Evolutionary conservation across 208 protist species (phyloP).

Genomic region (Trypanosoma boissoni): DNA sequence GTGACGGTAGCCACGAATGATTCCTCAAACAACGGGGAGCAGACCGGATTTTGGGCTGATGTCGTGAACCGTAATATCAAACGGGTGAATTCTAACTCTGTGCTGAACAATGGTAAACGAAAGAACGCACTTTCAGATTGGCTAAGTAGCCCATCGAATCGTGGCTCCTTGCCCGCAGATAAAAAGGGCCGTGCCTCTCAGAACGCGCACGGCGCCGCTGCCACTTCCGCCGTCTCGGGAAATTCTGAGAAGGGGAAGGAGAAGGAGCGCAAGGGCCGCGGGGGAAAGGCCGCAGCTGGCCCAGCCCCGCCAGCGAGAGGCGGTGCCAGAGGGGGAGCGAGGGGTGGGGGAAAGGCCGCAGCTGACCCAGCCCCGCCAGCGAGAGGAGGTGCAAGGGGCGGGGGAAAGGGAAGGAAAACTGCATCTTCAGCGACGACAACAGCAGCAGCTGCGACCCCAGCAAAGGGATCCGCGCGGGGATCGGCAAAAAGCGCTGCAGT

Average conservation of each 20-base stretch:
- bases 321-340: neutral
- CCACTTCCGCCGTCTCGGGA: neutral
- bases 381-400: constrained; percentile 22
- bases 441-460: constrained; percentile 7
- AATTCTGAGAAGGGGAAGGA: neutral
- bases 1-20: constrained; percentile 25
- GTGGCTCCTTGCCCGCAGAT: constrained; percentile 16
- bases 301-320: neutral
- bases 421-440: constrained; percentile 2
- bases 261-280: constrained; percentile 8
- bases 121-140: constrained; percentile 69
- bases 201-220: no score
- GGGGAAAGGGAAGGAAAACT: constrained; percentile 14
- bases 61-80: neutral
- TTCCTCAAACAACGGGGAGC: neutral
- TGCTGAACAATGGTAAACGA: neutral
- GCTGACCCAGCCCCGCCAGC: constrained; percentile 17
- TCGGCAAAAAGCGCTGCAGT: constrained; percentile 1
- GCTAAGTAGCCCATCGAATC: constrained; percentile 56
- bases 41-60: constrained; percentile 10
- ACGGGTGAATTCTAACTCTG: neutral
- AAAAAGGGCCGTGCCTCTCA: no score
- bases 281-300: neutral
- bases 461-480: neutral
- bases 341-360: constrained; percentile 21